These are phyloP conservation scores for Clarireedia monteithiana DNA, from an alignment of 2,329 filamentous ascomycete genomes.

Conservation along the genomic window DNA sequence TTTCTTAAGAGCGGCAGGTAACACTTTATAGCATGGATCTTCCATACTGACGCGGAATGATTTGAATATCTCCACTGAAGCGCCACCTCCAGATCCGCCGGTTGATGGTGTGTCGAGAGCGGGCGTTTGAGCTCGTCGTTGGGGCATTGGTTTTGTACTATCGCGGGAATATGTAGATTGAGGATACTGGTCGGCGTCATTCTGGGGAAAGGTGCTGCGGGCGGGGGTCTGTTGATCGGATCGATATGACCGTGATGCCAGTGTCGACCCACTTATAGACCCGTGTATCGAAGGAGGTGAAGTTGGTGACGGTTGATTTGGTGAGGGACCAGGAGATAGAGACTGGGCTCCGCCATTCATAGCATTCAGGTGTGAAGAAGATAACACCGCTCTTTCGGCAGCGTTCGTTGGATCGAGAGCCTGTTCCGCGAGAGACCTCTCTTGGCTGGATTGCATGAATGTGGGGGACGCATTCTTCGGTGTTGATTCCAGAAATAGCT, in stretches of 20 bases:
- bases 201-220: constrained; percentile 47
- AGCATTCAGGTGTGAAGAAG: constrained; percentile 61
- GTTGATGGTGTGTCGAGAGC: constrained; percentile 51
- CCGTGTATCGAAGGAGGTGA: constrained; percentile 44
- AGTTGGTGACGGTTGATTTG: constrained; percentile 63
- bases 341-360: constrained; percentile 56
- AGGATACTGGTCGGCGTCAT: constrained; percentile 33
- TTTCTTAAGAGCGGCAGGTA: constrained; percentile 91
- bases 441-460: constrained; percentile 46
- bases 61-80: constrained; percentile 92
- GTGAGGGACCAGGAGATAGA: constrained; percentile 48
- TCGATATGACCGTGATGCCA: constrained; percentile 54
- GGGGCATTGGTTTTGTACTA: constrained; percentile 30
- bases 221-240: constrained; percentile 43
- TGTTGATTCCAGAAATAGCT: constrained; percentile 60
- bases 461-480: constrained; percentile 74
- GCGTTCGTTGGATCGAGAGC: constrained; percentile 62
- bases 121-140: constrained; percentile 54
- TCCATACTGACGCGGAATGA: constrained; percentile 97
- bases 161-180: constrained; percentile 26
- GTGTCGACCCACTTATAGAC: constrained; percentile 33
- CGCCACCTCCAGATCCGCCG: constrained; percentile 34
- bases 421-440: constrained; percentile 55
- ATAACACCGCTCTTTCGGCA: constrained; percentile 57
- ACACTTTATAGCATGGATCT: constrained; percentile 93